Conservation (phyloP, 169 alveolate genomes). For the Blepharisma undulans region DNA sequence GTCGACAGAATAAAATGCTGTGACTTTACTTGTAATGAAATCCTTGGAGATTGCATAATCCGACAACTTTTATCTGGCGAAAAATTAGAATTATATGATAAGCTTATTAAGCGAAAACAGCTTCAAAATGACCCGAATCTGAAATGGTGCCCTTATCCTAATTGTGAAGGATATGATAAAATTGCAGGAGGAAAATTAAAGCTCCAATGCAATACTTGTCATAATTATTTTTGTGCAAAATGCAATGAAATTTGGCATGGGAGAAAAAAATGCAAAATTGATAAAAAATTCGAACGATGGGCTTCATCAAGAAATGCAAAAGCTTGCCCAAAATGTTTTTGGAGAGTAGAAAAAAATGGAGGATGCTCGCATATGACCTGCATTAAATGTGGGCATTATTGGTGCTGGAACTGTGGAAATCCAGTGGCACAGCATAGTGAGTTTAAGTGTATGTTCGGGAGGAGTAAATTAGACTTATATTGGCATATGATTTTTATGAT, state of each 20-base stretch:
- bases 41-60: neutral
- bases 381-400: neutral
- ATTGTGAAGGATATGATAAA: conserved; percentile 8
- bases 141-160: conserved; percentile 37
- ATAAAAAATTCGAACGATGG: neutral
- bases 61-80: neutral
- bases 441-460: neutral
- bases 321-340: neutral
- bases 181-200: neutral
- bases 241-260: conserved; percentile 16
- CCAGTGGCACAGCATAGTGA: neutral
- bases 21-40: neutral
- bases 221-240: neutral
- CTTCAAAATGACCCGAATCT: neutral
- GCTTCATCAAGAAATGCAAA: neutral
- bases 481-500: conserved; percentile 1
- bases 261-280: neutral
- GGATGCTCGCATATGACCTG: conserved; percentile 18
- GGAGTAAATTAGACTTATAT: neutral
- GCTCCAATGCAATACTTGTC: neutral
- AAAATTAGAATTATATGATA: neutral
- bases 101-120: neutral
- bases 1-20: neutral
- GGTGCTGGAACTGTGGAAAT: conserved; percentile 34
- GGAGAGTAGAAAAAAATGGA: neutral